Evolutionary conservation across 2,329 filamentous ascomycete genomes (phyloP).

Genomic region (Trichophyton verrucosum): DNA sequence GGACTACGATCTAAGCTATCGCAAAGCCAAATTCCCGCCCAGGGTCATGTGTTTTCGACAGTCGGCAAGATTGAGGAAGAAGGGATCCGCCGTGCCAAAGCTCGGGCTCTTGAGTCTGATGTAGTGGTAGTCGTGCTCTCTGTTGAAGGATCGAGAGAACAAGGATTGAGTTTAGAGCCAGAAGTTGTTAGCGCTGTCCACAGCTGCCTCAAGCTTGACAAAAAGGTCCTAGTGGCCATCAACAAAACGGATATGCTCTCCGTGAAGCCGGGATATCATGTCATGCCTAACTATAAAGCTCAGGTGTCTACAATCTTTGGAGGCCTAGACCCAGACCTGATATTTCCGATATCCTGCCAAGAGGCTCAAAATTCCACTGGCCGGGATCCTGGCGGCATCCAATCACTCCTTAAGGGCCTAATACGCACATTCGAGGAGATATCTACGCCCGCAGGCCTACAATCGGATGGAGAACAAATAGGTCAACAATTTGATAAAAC

Average conservation of each 20-base stretch:
- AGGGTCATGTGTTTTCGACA: conserved; percentile 7
- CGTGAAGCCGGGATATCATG: conserved; percentile 7
- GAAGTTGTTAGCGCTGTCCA: conserved; percentile 45
- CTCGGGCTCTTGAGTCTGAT: conserved; percentile 70
- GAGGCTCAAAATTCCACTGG: conserved; percentile 33
- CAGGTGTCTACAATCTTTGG: conserved; percentile 11
- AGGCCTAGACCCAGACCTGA: conserved; percentile 24
- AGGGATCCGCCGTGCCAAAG: conserved; percentile 75
- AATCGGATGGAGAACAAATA: conserved; percentile 16
- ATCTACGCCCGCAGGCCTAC: conserved; percentile 26
- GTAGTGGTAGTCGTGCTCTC: conserved; percentile 71
- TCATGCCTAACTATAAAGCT: neutral
- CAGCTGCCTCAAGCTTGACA: conserved; percentile 37
- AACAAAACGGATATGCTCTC: conserved; percentile 48
- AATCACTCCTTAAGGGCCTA: conserved; percentile 54
- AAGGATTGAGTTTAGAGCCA: conserved; percentile 31
- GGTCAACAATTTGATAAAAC: conserved; percentile 43
- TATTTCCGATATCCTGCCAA: conserved; percentile 62
- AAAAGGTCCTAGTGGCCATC: conserved; percentile 46
- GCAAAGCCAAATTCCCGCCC: conserved; percentile 5
- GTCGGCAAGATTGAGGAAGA: conserved; percentile 74
- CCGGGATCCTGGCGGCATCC: conserved; percentile 52
- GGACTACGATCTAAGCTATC: conserved; percentile 52
- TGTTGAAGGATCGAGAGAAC: conserved; percentile 42
- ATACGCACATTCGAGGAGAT: conserved; percentile 50